A percentile compares a stretch with the other conserved stretches of the same genome.
Evolutionary conservation across 495 filamentous ascomycete species (phyloP).

Genomic region (Massariosphaeria phaeospora): DNA sequence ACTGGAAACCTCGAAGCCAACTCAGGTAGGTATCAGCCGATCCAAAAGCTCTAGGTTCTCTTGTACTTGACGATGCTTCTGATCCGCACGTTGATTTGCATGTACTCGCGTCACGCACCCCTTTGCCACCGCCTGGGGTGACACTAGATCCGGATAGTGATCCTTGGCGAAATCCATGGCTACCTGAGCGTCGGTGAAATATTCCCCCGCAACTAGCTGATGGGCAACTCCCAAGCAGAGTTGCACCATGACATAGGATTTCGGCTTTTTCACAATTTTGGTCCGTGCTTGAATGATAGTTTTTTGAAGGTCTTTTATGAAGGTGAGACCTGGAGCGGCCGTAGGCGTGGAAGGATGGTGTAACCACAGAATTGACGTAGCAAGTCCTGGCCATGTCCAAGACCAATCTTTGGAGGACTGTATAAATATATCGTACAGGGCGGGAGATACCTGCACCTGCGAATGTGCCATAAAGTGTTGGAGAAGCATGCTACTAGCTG

Average conservation of each 20-base stretch:
- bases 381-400: neutral
- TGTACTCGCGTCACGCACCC: neutral
- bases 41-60: constrained; percentile 17
- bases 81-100: neutral
- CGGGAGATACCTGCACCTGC: neutral
- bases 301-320: constrained; percentile 2
- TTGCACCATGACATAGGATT: constrained; percentile 8
- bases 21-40: too few relatives aligned
- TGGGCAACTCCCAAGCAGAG: constrained; percentile 27
- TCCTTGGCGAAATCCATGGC: constrained; percentile 24
- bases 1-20: too few relatives aligned
- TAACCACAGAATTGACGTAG: constrained; percentile 7
- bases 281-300: neutral
- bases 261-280: neutral
- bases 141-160: constrained; percentile 24
- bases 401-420: neutral
- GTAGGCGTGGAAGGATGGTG: constrained; percentile 20
- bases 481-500: constrained; percentile 6
- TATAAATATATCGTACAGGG: constrained; percentile 16
- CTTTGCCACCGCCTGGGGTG: neutral
- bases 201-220: constrained; percentile 19
- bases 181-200: constrained; percentile 19
- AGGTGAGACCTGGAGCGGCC: constrained; percentile 18
- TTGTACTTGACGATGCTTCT: neutral
- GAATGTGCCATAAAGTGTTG: constrained; percentile 10